These are phyloP conservation scores for Gossypium thurberi DNA, from an alignment of 345 rosid genomes.

Conservation along the genomic window DNA sequence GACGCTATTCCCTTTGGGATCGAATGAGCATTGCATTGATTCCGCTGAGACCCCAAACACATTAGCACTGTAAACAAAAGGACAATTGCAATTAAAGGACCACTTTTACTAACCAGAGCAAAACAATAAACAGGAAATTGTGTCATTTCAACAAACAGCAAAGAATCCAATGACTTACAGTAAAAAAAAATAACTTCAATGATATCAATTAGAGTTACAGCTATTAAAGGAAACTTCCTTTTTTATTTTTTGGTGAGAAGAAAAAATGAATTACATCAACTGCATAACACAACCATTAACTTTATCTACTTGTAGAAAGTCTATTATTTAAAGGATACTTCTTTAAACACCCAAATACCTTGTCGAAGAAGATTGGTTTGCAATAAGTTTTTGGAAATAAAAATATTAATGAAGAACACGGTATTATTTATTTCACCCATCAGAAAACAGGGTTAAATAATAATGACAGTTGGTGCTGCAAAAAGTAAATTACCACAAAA, in stretches of 20 bases:
- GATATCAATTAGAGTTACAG: not conserved
- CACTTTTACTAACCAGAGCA: not conserved
- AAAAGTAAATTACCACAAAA: not conserved
- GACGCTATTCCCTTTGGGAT: conserved; percentile 74
- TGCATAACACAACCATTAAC: too few relatives aligned
- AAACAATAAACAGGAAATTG: not conserved
- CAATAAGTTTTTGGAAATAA: not conserved
- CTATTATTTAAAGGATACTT: not conserved
- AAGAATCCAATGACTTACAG: conserved; percentile 4
- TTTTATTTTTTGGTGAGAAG: too few relatives aligned
- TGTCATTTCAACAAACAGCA: not conserved
- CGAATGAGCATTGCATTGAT: conserved; percentile 88
- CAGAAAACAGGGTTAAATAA: not conserved
- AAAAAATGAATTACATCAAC: too few relatives aligned
- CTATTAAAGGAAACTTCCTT: not conserved
- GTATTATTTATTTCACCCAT: not conserved
- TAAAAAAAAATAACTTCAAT: not conserved
- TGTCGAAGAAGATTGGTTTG: not conserved
- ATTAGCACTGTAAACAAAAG: conserved; percentile 53
- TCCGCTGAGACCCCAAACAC: conserved; percentile 98
- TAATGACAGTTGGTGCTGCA: not conserved
- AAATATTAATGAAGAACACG: not conserved
- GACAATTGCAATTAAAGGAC: conserved; percentile 12
- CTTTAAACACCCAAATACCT: not conserved
- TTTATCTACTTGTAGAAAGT: too few relatives aligned